Evolutionary conservation across 805 yeast species (phyloP).

Genomic region (Wickerhamomyces bisporus): DNA sequence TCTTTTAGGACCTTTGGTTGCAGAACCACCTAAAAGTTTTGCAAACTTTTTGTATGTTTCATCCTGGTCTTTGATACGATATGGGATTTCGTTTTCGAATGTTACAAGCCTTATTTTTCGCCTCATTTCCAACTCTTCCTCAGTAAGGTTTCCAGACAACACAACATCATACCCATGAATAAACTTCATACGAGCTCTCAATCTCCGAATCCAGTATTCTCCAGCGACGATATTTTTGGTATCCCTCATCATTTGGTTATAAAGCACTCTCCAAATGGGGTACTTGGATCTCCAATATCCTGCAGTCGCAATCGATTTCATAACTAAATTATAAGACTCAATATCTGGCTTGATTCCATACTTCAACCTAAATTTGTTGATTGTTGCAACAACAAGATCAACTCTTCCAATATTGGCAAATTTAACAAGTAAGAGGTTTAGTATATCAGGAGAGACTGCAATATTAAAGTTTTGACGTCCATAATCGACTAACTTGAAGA

Average conservation of each 20-base stretch:
- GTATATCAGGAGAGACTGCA: constrained; percentile 12
- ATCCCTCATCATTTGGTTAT: constrained; percentile 19
- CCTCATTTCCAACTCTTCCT: constrained; percentile 10
- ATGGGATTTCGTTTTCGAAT: constrained; percentile 6
- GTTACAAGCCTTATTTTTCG: not conserved
- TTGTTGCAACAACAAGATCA: constrained; percentile 29
- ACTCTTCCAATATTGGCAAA: constrained; percentile 30
- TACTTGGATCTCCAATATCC: constrained; percentile 27
- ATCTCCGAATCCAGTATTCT: constrained; percentile 21
- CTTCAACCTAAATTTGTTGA: constrained; percentile 26
- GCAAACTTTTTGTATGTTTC: constrained; percentile 4
- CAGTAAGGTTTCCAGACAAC: constrained; percentile 14
- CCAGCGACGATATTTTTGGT: constrained; percentile 16
- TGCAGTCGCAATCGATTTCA: constrained; percentile 29
- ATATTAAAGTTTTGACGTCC: constrained; percentile 7
- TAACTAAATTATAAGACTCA: constrained; percentile 28
- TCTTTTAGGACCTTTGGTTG: not conserved
- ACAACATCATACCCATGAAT: constrained; percentile 13
- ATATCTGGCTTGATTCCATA: constrained; percentile 27
- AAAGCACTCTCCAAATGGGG: constrained; percentile 19
- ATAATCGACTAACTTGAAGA: constrained; percentile 25
- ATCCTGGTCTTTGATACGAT: constrained; percentile 4
- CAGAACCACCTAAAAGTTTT: constrained; percentile 13
- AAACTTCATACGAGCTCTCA: constrained; percentile 18
- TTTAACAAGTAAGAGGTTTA: constrained; percentile 27